Evolutionary conservation across 768 basidiomycete genomes (phyloP), one percentile per base, ranked within the genome.

Genomic region (Tricholoma bakamatsutake): DNA sequence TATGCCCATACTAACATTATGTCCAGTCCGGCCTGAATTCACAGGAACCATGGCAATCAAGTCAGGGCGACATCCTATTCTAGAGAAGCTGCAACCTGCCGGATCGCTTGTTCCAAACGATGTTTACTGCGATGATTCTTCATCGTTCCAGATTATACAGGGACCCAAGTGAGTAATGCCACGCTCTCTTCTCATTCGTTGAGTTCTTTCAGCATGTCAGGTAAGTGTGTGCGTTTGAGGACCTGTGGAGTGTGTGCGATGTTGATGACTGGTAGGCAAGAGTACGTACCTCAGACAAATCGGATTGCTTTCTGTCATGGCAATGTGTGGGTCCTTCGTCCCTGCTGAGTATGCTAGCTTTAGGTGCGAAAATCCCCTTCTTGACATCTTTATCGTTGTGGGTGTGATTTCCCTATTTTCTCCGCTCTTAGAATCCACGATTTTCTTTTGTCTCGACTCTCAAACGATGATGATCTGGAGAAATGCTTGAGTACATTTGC

Each of bases 261-360:
- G 43, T 13, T 51, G n/a, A 52, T 40, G 30, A 12, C 28, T 33
- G 13, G 17, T 50, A 80, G 93, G 94, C 0, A 98, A 99, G 71
- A 95, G 91, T 66, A 98, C 95, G 0, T 96, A 94, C 64, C 73
- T 99, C 13, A 82, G 87, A 12, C 95, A 98, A 69, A 81, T 92
- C 30, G 95, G 87, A 1, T 75, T 98, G 2, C 71, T 98, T 45
- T 78, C 83, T 1, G 74, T 94, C 34, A 88, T 96, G 83, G 93
- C 92, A 0, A 88, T 93, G 83, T 85, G 86, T 57, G 90, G 94
- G 0, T 93, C 86, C 68, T 96, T 90, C 64, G 90, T 99, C 4
- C 93, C 97, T 1, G 93, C 93, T 0, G 88, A 91, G 66, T 98
- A 95, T 66, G 93, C 91, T 5, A 93, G 88, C 64, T 93, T 98